Evolutionary conservation across 805 yeast species (phyloP), one percentile per base, ranked within the genome.

Genomic region (Saccharomycopsis guyanensis): DNA sequence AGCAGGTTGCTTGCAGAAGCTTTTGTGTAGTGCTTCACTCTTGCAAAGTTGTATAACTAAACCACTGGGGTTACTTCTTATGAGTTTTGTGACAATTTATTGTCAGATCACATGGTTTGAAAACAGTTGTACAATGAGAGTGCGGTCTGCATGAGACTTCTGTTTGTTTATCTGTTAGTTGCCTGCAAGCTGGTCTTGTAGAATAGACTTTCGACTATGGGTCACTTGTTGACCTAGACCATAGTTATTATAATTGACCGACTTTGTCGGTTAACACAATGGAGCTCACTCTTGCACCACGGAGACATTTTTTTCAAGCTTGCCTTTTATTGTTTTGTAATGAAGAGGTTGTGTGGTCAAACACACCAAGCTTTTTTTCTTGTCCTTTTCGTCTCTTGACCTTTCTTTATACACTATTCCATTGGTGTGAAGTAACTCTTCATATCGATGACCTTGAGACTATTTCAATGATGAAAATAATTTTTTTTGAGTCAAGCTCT

Each of bases 401-500:
- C 23, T 10, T 10, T 15, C 20, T 10, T 15, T 25, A 25, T 25
- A 25, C 29, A 25, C 29, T 25, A 25, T 25, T 25, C 6, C 29
- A 25, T 25, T 25, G 29, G 29, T 25, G 29, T 25, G 29, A 10
- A 25, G 29, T 25, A 7, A 10, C 29, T 10, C 29, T 25, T 10
- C 29, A 25, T 25, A 25, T 25, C 29, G 29, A 25, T 25, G 29
- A n/a, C 20, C 37, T 33, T 33, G 37, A 33, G 29, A 32, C 23
- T 43, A 15, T 40, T 46, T 50, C 8, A 40, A 50, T 50, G 53
- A 50, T 50, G 53, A 50, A 42, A 50, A 12, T 50, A 50, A 44
- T 45, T 44, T 47, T 27, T 50, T 47, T 50, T 44, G 53, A 50
- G 53, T 50, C 53, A 50, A 50, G 53, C 53, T 50, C 53, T 47